Percentiles rank a stretch among this genome's conserved stretches.
Conservation (phyloP, 306 rosid species). For the Inga leiocalycina region DNA sequence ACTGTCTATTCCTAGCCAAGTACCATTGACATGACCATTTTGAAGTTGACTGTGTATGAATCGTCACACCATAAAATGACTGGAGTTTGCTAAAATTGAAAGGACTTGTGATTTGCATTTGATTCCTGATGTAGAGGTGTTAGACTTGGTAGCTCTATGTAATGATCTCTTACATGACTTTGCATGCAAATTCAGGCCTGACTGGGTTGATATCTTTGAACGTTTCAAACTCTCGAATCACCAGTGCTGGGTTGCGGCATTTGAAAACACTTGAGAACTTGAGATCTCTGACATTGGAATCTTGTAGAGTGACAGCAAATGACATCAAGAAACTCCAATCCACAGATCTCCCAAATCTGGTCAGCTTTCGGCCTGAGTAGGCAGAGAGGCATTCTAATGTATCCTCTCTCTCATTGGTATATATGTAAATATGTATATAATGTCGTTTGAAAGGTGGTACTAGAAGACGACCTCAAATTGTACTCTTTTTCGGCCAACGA, state of each 20-base stretch:
- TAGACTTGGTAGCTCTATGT: not conserved
- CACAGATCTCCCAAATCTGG: slow-evolving; percentile 74
- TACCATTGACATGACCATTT: not conserved
- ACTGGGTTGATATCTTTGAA: slow-evolving; percentile 76
- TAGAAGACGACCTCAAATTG: slow-evolving; percentile 29
- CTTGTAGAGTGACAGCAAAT: slow-evolving; percentile 75
- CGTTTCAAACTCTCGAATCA: slow-evolving; percentile 75
- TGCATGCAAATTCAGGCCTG: slow-evolving; percentile 63
- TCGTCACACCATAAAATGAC: not conserved
- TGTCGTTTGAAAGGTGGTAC: not conserved
- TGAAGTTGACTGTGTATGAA: not conserved
- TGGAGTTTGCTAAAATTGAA: not conserved
- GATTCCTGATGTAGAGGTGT: not conserved
- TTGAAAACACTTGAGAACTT: slow-evolving; percentile 77
- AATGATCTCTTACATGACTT: slow-evolving; percentile 30
- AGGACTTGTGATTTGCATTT: slow-evolving; percentile 4
- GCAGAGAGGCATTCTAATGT: not conserved
- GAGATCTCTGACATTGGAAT: slow-evolving; percentile 83
- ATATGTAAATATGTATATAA: not conserved
- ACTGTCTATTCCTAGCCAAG: not conserved
- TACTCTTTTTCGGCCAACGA: not conserved
- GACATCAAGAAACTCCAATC: slow-evolving; percentile 79
- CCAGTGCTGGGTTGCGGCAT: slow-evolving; percentile 70
- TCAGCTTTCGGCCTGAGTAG: slow-evolving; percentile 88
- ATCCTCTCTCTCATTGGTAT: not conserved